Evolutionary conservation across 2,329 filamentous ascomycete species (phyloP), one percentile per base, ranked within the genome.

Genomic region (Tolypocladium cylindrosporum): DNA sequence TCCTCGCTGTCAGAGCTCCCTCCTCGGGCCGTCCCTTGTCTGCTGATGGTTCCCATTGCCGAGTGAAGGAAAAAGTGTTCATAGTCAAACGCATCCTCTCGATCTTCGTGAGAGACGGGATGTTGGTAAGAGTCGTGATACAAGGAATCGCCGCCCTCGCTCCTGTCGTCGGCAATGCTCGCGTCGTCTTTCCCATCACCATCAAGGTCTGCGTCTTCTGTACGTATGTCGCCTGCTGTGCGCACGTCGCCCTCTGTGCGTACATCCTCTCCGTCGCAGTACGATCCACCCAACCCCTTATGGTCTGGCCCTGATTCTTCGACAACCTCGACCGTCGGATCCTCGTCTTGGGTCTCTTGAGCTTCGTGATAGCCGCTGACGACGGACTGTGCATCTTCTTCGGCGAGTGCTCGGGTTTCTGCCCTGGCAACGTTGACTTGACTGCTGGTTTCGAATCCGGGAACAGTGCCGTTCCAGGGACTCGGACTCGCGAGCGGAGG

Each of bases 21-120:
- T 58, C 65, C 62, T 43, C 67, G 58, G 14, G 55, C 60, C 50
- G 59, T 58, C 51, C 64, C 63, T 60, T 65, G 66, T 41, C 77
- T 72, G 63, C 81, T 85, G 67, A 91, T 86, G 2, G 82, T 91
- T 7, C 91, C 91, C 81, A 97, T 87, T 13, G 91, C 91, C 64
- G 90, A 96, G 71, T 97, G 91, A 16, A 97, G 79, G 71, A 96
- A 96, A 74, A 97, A 97, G 69, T 96, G 87, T 71, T 96, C 90
- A 62, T 97, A 97, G 70, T 97, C 93, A 67, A 97, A 97, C 1
- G 92, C 92, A 71, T 97, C 93, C 63, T 92, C 87, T 24, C 93
- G 88, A 70, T 97, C 91, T 74, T 97, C 93, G 67, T 97, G 93
- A 0, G 91, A 90, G 7, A 88, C 74, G 10, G 81, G 80, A 55